These are phyloP conservation scores for Polychaeton citri DNA, from an alignment of 2,329 filamentous ascomycete genomes.

Conservation along the genomic window DNA sequence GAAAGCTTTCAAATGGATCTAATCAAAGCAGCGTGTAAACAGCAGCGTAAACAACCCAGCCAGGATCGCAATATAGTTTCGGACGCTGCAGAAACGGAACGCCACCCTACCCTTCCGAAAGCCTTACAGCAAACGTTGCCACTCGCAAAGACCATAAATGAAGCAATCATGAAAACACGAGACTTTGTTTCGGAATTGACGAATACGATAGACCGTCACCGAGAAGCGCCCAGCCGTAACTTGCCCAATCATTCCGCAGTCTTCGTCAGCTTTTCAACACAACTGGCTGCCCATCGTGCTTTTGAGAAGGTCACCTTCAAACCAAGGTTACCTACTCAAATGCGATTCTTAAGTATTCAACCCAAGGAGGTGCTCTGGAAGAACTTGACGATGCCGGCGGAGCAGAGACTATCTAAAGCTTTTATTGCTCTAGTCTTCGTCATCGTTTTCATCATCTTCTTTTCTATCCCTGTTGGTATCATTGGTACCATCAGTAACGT, in stretches of 20 bases:
- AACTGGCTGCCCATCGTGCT: conserved; percentile 72
- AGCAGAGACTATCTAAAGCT: conserved; percentile 16
- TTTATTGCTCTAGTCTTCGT: conserved; percentile 19
- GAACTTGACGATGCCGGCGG: conserved; percentile 26
- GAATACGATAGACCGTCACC: conserved; percentile 55
- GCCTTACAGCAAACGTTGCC: conserved; percentile 15
- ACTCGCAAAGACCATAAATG: conserved; percentile 69
- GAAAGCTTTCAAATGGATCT: conserved; percentile 33
- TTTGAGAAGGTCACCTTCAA: conserved; percentile 43
- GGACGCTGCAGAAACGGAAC: conserved; percentile 40
- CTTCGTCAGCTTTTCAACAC: conserved; percentile 76
- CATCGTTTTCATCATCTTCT: conserved; percentile 23
- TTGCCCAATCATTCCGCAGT: conserved; percentile 53
- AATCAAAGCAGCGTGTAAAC: conserved; percentile 21
- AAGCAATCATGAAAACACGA: conserved; percentile 80
- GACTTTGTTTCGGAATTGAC: conserved; percentile 59
- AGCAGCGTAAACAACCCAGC: conserved; percentile 5
- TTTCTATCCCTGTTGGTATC: conserved; percentile 21
- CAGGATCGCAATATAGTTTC: conserved; percentile 4
- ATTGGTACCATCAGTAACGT: conserved; percentile 22
- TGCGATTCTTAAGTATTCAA: conserved; percentile 30
- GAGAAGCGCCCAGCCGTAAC: conserved; percentile 40
- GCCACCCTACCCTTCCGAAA: conserved; percentile 33
- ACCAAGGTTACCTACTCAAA: conserved; percentile 21
- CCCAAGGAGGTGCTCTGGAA: conserved; percentile 36